Conservation (phyloP, 2,329 filamentous ascomycete species). For the Bipolaris victoriae region DNA sequence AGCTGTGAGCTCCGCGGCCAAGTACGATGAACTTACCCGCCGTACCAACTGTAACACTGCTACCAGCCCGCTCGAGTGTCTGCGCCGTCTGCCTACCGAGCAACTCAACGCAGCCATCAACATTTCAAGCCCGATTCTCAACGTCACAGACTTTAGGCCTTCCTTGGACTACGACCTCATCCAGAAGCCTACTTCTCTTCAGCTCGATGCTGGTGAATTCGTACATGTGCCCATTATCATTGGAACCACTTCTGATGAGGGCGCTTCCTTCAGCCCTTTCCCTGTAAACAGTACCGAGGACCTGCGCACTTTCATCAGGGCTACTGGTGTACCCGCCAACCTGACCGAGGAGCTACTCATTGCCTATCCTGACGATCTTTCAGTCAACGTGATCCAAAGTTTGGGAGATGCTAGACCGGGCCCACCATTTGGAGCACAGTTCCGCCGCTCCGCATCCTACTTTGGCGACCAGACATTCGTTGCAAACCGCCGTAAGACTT, state of each 20-base stretch:
- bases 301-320: conserved; percentile 54
- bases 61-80: conserved; percentile 46
- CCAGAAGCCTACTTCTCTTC: conserved; percentile 58
- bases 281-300: conserved; percentile 63
- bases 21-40: conserved; percentile 31
- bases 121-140: conserved; percentile 39
- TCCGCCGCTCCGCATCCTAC: conserved; percentile 59
- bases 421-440: conserved; percentile 49
- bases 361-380: conserved; percentile 40
- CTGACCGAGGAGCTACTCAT: conserved; percentile 33
- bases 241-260: conserved; percentile 71
- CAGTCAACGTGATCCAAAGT: conserved; percentile 35
- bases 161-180: conserved; percentile 65
- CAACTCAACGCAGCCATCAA: conserved; percentile 63
- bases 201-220: conserved; percentile 64
- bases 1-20: conserved; percentile 22
- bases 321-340: conserved; percentile 31
- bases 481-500: conserved; percentile 61
- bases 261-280: conserved; percentile 60
- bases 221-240: conserved; percentile 68
- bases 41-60: conserved; percentile 33
- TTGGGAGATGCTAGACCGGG: conserved; percentile 28
- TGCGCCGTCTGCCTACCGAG: conserved; percentile 66
- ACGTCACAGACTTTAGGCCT: conserved; percentile 48
- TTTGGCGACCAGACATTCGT: conserved; percentile 63